A percentile compares a stretch with the other conserved stretches of the same genome.
phyloP scores from a whole-genome alignment of 2,329 filamentous ascomycete genomes.

The Calonectria multiphialidica region DNA sequence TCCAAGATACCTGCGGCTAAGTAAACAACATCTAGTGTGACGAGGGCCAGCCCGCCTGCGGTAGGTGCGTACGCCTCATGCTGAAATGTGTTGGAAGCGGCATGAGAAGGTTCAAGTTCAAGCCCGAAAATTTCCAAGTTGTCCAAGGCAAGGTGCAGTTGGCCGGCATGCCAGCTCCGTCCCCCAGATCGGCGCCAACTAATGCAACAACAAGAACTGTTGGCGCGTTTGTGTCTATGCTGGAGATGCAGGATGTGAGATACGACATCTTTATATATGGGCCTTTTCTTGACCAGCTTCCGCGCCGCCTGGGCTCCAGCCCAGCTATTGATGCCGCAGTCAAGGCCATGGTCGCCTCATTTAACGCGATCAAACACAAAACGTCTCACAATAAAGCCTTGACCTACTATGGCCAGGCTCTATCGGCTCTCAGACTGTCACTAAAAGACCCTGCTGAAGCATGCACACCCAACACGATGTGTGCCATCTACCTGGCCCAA shows the following conservation, averaged over 20 bases:
- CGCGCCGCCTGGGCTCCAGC: constrained; percentile 2
- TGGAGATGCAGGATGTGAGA: neutral
- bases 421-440: neutral
- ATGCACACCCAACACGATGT: neutral
- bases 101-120: neutral
- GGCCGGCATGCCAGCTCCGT: neutral
- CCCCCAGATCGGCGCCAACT: neutral
- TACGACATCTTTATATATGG: constrained; percentile 7
- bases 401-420: neutral
- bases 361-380: neutral
- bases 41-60: neutral
- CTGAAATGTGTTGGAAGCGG: neutral
- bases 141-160: neutral
- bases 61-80: neutral
- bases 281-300: constrained; percentile 7
- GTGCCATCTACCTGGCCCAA: constrained; percentile 1
- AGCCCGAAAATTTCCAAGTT: neutral
- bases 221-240: neutral
- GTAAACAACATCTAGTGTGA: neutral
- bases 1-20: neutral
- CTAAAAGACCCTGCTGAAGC: neutral
- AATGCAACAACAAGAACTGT: neutral
- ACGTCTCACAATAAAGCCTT: neutral
- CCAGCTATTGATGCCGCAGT: neutral
- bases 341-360: constrained; percentile 1